phyloP scores from a whole-genome alignment of 257 asterid genomes.

The Solanum gracilifrons region DNA sequence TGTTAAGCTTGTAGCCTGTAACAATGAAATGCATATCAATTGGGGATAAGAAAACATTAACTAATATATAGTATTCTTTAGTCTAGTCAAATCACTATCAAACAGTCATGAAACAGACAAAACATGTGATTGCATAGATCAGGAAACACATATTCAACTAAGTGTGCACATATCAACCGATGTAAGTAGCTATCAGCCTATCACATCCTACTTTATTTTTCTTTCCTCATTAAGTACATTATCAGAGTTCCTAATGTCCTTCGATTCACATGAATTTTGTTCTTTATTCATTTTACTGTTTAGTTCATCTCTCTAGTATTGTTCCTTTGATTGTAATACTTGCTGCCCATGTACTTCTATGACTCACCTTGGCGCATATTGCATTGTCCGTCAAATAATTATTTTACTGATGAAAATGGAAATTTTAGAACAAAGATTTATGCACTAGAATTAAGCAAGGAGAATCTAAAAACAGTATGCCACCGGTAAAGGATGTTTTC shows the following conservation, averaged over 20 bases:
- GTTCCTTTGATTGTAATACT: not conserved
- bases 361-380: not conserved
- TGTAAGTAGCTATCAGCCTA: not conserved
- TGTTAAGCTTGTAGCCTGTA: constrained; percentile 42
- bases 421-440: not conserved
- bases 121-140: not conserved
- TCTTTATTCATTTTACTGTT: not conserved
- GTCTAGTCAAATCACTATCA: not conserved
- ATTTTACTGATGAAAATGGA: not conserved
- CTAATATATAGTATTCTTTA: not conserved
- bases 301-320: not conserved
- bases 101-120: not conserved
- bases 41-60: not conserved
- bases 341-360: not conserved
- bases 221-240: not conserved
- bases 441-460: not conserved
- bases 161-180: not conserved
- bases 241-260: not conserved
- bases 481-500: not conserved
- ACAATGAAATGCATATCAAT: constrained; percentile 1
- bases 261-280: not conserved
- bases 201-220: not conserved
- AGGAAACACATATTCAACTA: not conserved
- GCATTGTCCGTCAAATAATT: not conserved
- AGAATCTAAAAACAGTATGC: not conserved